Evolutionary conservation across 1,139 yeast genomes (phyloP).

Genomic region (Hyphopichia fennica): DNA sequence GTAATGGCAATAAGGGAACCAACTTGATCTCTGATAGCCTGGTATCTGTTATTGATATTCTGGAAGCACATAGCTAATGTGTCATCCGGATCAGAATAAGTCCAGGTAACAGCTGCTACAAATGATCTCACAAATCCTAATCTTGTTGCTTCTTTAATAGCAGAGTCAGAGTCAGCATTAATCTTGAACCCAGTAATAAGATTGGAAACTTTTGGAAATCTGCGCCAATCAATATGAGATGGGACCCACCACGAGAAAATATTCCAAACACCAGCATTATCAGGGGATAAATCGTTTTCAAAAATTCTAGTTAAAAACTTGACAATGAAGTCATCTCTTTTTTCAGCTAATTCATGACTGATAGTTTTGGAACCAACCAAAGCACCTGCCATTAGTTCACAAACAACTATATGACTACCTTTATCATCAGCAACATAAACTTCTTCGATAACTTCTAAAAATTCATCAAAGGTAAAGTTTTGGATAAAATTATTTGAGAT

Average conservation of each 20-base stretch:
- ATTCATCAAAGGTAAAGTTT: conserved; percentile 39
- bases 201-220: conserved; percentile 56
- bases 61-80: conserved; percentile 52
- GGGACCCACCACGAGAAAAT: conserved; percentile 78
- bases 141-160: conserved; percentile 67
- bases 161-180: conserved; percentile 57
- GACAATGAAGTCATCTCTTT: conserved; percentile 50
- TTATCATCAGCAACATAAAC: conserved; percentile 62
- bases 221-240: conserved; percentile 61
- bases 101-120: conserved; percentile 59
- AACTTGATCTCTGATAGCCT: conserved; percentile 69
- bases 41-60: conserved; percentile 62
- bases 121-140: conserved; percentile 57
- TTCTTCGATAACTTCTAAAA: conserved; percentile 50
- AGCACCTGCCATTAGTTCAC: conserved; percentile 63
- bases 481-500: conserved; percentile 41
- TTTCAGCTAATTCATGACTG: conserved; percentile 18
- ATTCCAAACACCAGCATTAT: conserved; percentile 74
- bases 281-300: conserved; percentile 68
- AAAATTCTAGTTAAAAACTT: conserved; percentile 49
- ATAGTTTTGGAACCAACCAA: conserved; percentile 48
- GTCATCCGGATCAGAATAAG: conserved; percentile 50
- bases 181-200: conserved; percentile 50
- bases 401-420: conserved; percentile 59
- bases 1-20: conserved; percentile 64